Conservation (phyloP, 1,284 basidiomycete species). For the Afroboletus lepidellus region DNA sequence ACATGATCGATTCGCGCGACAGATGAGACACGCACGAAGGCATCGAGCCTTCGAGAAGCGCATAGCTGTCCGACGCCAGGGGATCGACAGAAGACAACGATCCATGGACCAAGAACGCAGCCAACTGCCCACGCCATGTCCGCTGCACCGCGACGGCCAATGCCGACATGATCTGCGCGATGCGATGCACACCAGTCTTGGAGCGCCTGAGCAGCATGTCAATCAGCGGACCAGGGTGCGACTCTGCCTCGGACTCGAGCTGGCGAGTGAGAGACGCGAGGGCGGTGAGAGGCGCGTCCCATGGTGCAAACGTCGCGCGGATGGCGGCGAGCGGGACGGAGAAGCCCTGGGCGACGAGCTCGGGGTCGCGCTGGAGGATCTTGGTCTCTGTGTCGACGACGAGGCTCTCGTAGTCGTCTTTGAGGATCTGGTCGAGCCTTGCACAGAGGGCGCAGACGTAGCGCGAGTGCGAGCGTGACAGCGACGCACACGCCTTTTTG, state of each 20-base stretch:
- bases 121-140: constrained; percentile 77
- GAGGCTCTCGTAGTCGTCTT: constrained; percentile 76
- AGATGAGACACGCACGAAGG: constrained; percentile 72
- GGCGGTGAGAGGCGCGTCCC: constrained; percentile 79
- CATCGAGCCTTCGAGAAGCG: constrained; percentile 60
- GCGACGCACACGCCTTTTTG: constrained; percentile 49
- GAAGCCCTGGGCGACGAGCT: constrained; percentile 68
- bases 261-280: constrained; percentile 62
- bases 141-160: constrained; percentile 73
- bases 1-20: constrained; percentile 78
- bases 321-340: constrained; percentile 83
- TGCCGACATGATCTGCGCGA: constrained; percentile 66
- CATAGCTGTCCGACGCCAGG: constrained; percentile 53
- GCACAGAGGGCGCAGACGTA: constrained; percentile 78
- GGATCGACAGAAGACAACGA: constrained; percentile 58
- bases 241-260: constrained; percentile 53
- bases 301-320: constrained; percentile 76
- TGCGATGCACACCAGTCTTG: constrained; percentile 71
- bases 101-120: constrained; percentile 78
- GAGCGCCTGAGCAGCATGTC: constrained; percentile 70
- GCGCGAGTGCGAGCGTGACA: constrained; percentile 63
- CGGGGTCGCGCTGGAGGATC: constrained; percentile 67
- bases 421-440: constrained; percentile 68
- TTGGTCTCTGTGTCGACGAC: constrained; percentile 80
- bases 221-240: constrained; percentile 75